Evolutionary conservation across 352 stramenopile genomes (phyloP).

Genomic region (Globisporangium radiosum): DNA sequence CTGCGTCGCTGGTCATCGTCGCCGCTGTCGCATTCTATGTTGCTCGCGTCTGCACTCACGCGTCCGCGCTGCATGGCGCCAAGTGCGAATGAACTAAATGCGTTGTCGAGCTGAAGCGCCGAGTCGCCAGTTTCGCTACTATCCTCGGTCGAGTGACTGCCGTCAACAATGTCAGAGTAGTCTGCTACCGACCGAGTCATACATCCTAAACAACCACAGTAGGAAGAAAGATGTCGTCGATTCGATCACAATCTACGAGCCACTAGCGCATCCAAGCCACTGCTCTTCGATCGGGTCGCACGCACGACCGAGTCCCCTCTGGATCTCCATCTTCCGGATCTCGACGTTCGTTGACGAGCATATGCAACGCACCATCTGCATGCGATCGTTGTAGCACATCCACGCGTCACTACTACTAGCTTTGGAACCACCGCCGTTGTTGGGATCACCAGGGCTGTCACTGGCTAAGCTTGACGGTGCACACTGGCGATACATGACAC

Average conservation of each 20-base stretch:
- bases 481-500: slow-evolving; percentile 17
- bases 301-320: slow-evolving; percentile 2
- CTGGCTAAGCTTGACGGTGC: background rate
- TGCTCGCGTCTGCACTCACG: background rate
- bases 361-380: slow-evolving; percentile 18
- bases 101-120: background rate
- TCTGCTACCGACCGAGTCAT: background rate
- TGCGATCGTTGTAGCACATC: slow-evolving; percentile 24
- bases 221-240: background rate
- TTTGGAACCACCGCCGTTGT: background rate
- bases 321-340: slow-evolving; percentile 18
- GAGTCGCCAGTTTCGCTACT: background rate
- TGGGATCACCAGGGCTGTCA: too few relatives aligned
- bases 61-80: background rate
- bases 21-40: background rate
- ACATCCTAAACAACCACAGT: too few relatives aligned
- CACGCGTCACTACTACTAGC: background rate
- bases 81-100: background rate
- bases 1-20: background rate
- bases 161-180: background rate
- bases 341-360: slow-evolving; percentile 5
- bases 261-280: slow-evolving; percentile 19
- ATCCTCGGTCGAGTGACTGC: too few relatives aligned
- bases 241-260: background rate
- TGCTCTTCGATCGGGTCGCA: slow-evolving; percentile 18